These are phyloP conservation scores for Cladosporium sphaerospermum DNA, from an alignment of 2,329 filamentous ascomycete species.

Conservation along the genomic window DNA sequence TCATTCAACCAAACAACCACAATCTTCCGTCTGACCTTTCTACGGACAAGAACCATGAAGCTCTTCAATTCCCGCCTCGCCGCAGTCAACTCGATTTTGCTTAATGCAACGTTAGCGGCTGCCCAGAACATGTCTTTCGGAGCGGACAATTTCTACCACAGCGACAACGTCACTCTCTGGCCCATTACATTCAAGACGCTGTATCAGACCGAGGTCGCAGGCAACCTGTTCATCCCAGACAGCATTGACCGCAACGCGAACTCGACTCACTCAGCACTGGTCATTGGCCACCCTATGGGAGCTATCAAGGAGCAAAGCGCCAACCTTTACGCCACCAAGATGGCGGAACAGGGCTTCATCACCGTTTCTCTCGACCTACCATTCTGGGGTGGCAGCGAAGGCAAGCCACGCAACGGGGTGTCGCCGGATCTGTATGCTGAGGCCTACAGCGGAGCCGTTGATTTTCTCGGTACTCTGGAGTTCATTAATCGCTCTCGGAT, in stretches of 20 bases:
- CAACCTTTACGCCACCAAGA: constrained; percentile 11
- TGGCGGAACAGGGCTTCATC: constrained; percentile 14
- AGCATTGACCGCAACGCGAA: constrained; percentile 2
- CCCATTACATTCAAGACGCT: constrained; percentile 10
- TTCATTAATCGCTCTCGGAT: constrained; percentile 9
- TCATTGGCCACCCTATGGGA: constrained; percentile 10
- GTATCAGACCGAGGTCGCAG: constrained; percentile 5
- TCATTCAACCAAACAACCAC: too few relatives aligned
- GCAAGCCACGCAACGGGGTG: constrained; percentile 5
- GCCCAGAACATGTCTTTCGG: constrained; percentile 10
- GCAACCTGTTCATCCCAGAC: constrained; percentile 7
- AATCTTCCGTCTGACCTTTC: too few relatives aligned
- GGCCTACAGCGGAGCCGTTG: constrained; percentile 11
- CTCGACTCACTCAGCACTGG: constrained; percentile 3
- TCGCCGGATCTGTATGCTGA: constrained; percentile 9
- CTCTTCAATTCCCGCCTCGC: neutral
- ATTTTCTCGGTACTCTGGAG: constrained; percentile 1
- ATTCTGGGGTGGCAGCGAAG: constrained; percentile 10
- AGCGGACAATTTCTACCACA: constrained; percentile 11
- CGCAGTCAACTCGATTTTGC: neutral
- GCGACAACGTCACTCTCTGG: constrained; percentile 10
- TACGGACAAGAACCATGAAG: neutral
- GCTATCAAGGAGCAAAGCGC: constrained; percentile 13
- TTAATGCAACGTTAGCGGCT: neutral
- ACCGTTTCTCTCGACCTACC: constrained; percentile 10